These are phyloP conservation scores for Waltergamsia citrina DNA, from an alignment of 2,329 filamentous ascomycete genomes.

Conservation along the genomic window DNA sequence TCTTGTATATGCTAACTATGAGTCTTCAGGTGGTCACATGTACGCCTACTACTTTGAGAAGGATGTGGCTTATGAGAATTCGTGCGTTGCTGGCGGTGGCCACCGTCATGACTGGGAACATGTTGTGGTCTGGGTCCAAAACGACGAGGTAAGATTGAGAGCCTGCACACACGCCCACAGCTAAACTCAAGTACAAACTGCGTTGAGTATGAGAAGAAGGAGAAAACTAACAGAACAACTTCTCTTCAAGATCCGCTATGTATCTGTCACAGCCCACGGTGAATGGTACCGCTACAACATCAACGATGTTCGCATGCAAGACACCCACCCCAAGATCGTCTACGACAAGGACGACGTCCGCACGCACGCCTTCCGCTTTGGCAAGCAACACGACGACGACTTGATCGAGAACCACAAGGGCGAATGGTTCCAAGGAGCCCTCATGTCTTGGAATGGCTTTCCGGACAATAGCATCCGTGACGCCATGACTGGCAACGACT, in stretches of 20 bases:
- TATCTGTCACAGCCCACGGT: constrained; percentile 19
- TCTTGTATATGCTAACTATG: too few species aligned
- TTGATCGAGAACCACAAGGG: constrained; percentile 19
- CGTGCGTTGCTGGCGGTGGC: constrained; percentile 5
- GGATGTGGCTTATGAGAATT: constrained; percentile 8
- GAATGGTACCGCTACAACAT: constrained; percentile 12
- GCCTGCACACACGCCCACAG: too few species aligned
- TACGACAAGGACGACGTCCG: constrained; percentile 22
- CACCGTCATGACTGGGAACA: constrained; percentile 15
- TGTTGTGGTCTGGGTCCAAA: constrained; percentile 9
- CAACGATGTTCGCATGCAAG: constrained; percentile 11
- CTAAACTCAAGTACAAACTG: too few species aligned
- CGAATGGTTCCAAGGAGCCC: constrained; percentile 17
- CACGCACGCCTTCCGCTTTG: constrained; percentile 22
- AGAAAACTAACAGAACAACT: too few species aligned
- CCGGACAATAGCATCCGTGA: constrained; percentile 5
- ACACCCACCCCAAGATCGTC: constrained; percentile 16
- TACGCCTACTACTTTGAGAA: constrained; percentile 15
- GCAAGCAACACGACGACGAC: constrained; percentile 7
- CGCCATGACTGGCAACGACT: not conserved
- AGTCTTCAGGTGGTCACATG: constrained; percentile 11
- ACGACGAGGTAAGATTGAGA: too few species aligned
- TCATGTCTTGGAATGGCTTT: constrained; percentile 6
- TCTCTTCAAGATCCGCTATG: constrained; percentile 7
- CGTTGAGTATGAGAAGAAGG: too few species aligned